Evolutionary conservation across 768 basidiomycete genomes (phyloP), one percentile per base, ranked within the genome.

Genomic region (Podaxis carcinomalis): DNA sequence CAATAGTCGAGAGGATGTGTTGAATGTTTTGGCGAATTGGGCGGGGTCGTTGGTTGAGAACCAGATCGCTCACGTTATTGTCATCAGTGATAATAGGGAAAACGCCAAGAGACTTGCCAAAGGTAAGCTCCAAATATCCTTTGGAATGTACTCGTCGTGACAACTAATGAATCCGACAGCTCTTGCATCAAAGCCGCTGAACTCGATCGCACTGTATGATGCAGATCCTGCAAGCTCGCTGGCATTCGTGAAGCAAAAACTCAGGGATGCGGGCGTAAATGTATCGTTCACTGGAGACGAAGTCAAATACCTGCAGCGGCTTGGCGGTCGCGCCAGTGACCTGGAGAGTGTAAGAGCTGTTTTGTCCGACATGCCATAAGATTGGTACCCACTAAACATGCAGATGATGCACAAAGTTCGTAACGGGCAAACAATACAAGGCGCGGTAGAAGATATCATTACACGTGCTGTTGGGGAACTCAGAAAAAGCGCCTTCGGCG

Each of bases 241-340:
- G 40, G 80, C 83, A 7, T 94, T 92, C 68, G 88, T 98, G 61
- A 81, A 85, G 69, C 84, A 89, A 65, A 95, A 92, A 71, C 79
- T 96, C 46, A 73, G 75, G 27, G 84, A 90, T 61, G 78, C 76
- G 5, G 82, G 82, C 25, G 66, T 85, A 16, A 73, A 83, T 27
- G 67, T 81, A 10, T 74, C 79, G 5, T 81, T 95, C 57, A 84
- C 83, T 1, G 59, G 64, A 19, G 76, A 84, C 28, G 85, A 93
- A 64, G 75, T 76, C 11, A 68, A 77, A 35, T 80, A 83, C 59
- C 80, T 99, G 25, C 80, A 87, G 53, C 83, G 86, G 23, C 82
- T 98, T 0, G 97, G 97, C 39, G 97, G 97, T 32, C 83, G 97
- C 14, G 88, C 94, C 51, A 92, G 89, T 64, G 94, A 97, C 68